Evolutionary conservation across 495 filamentous ascomycete genomes (phyloP).

Genomic region (Penicillium crystallinum): DNA sequence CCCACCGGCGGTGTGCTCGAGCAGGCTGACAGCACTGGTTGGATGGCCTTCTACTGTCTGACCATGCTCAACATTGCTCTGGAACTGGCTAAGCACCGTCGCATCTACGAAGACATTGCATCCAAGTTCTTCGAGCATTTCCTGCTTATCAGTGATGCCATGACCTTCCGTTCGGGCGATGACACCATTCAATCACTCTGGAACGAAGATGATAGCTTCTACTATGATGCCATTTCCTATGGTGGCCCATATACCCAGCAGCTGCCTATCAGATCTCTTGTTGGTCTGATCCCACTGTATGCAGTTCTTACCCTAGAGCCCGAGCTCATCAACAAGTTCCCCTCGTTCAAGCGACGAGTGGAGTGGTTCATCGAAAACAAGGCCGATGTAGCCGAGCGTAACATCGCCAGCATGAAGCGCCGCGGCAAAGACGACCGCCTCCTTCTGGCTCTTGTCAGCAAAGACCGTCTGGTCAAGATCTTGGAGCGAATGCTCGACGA

Average conservation of each 20-base stretch:
- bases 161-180: slow-evolving; percentile 79
- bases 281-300: slow-evolving; percentile 89
- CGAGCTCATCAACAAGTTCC: slow-evolving; percentile 85
- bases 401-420: slow-evolving; percentile 83
- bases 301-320: slow-evolving; percentile 89
- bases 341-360: slow-evolving; percentile 86
- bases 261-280: slow-evolving; percentile 83
- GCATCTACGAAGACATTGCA: slow-evolving; percentile 97
- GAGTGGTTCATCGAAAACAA: slow-evolving; percentile 90
- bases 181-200: slow-evolving; percentile 76
- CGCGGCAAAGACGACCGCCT: slow-evolving; percentile 86
- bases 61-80: slow-evolving; percentile 95
- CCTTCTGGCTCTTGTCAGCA: slow-evolving; percentile 80
- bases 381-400: slow-evolving; percentile 79
- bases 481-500: slow-evolving; percentile 89
- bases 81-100: slow-evolving; percentile 87
- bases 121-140: slow-evolving; percentile 99
- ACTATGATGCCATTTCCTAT: slow-evolving; percentile 96
- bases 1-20: slow-evolving; percentile 90
- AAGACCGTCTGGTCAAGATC: slow-evolving; percentile 80
- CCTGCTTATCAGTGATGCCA: slow-evolving; percentile 93
- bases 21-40: slow-evolving; percentile 95
- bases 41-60: slow-evolving; percentile 97
- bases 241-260: slow-evolving; percentile 90
- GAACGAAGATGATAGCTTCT: slow-evolving; percentile 92